These are phyloP conservation scores for Ormosia emarginata DNA, from an alignment of 306 rosid species.

Conservation along the genomic window DNA sequence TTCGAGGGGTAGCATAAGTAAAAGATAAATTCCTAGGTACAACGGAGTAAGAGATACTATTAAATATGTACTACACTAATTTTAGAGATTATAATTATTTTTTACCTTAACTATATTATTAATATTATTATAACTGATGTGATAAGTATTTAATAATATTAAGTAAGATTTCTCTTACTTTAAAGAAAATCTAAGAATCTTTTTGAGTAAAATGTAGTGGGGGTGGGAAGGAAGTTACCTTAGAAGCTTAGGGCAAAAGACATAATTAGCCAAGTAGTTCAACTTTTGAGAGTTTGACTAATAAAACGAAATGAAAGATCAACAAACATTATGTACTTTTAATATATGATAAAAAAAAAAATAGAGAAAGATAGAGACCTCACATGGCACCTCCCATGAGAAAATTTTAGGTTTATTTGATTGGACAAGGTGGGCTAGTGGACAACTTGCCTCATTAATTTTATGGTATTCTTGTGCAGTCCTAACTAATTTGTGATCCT, in stretches of 20 bases:
- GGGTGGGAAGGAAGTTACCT: not conserved
- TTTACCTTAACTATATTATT: no score
- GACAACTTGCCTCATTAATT: constrained; percentile 42
- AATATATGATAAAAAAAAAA: not conserved
- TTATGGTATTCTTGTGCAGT: constrained; percentile 12
- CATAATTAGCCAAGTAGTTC: not conserved
- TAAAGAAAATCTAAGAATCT: no score
- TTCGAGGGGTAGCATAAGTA: no score
- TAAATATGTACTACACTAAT: no score
- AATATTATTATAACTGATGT: no score
- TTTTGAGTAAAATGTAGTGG: not conserved
- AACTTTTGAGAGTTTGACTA: constrained; percentile 22
- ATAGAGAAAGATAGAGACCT: constrained; percentile 11
- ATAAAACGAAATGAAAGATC: constrained; percentile 3
- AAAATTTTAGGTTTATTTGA: constrained; percentile 35
- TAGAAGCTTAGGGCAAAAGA: not conserved
- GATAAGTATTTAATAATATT: no score
- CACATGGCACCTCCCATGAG: constrained; percentile 31
- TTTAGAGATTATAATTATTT: no score
- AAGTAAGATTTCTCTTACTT: no score
- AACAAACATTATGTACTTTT: constrained; percentile 1
- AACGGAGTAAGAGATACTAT: no score
- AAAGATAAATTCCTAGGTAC: no score
- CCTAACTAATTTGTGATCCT: constrained; percentile 19
- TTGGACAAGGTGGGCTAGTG: constrained; percentile 35